Conservation (phyloP, 2,329 filamentous ascomycete genomes). For the Ophiocordyceps sinensis region DNA sequence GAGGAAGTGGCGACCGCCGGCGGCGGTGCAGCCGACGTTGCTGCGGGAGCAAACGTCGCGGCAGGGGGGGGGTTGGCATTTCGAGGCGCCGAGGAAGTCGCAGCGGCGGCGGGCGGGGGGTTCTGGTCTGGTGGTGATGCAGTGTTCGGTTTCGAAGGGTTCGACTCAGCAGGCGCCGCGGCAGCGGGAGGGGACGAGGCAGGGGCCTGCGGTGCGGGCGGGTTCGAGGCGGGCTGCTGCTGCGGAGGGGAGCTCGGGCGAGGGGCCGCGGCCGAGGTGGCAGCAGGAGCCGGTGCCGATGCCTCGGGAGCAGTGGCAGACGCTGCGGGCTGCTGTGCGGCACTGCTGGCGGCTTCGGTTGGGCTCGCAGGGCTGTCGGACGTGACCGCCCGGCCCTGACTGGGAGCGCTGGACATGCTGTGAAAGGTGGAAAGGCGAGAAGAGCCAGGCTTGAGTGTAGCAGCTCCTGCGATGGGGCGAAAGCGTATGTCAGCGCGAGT, state of each 20-base stretch:
- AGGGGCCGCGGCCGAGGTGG: neutral
- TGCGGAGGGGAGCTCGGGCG: neutral
- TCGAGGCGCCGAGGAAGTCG: neutral
- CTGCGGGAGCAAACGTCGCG: neutral
- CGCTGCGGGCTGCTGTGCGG: neutral
- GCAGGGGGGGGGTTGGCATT: neutral
- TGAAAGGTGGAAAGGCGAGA: neutral
- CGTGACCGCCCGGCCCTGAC: neutral
- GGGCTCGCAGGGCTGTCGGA: neutral
- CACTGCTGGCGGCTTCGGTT: neutral
- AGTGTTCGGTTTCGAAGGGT: too few species aligned
- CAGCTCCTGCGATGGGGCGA: neutral
- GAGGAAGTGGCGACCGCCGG: neutral
- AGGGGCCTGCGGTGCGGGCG: neutral
- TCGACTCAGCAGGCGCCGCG: neutral
- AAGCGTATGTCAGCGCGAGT: neutral
- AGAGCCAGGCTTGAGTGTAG: neutral
- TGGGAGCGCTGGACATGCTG: neutral
- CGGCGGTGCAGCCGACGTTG: neutral
- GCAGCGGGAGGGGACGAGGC: neutral
- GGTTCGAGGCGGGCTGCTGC: neutral
- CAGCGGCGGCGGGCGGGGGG: neutral
- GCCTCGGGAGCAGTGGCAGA: neutral
- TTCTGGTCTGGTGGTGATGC: neutral
- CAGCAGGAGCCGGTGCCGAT: neutral